Base-by-base conservation (phyloP, 2,329 filamentous ascomycete species). In the Colletotrichum trifolii region DNA sequence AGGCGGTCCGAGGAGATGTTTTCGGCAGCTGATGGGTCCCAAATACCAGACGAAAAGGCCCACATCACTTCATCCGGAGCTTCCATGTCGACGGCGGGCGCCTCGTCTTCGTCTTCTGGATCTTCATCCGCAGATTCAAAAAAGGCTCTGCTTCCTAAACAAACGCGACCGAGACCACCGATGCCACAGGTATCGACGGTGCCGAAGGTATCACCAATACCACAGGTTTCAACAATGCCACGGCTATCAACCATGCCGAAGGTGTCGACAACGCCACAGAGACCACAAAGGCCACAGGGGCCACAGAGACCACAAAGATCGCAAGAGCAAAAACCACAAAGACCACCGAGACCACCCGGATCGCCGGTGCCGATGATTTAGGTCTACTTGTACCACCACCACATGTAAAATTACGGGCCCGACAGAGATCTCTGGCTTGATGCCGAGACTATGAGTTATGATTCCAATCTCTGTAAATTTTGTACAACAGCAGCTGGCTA, bases 81-180 rank as follows among this genome's bases (percentile, higher is more conserved):
- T 10, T 66, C 63, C 9, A 57, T 63, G 59, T 56, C 63, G 3
- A 66, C 63, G 3, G 58, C 58, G 7, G 63, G 58, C 11, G 63
- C 52, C 7, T 62, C 58, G 2, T 63, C 47, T 4, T 47, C 52
- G 12, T 53, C 58, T 0, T 62, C 56, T 15, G 56, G 47, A n/a
- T 59, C 56, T 50, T 54, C 59, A 13, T 53, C 63, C 6, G 53
- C n/a, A 17, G 62, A 61, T n/a, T 62, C 52, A 8, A 47, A 53
- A n/a, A 63, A 53, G 17, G 49, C 47, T 6, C 33, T 66, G 12
- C 8, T 63, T 15, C 2, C 13, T 8, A 48, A 39, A 9, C n/a
- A 11, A 38, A 17, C 15, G 33, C 17, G 33, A 7, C 10, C 13
- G n/a, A 17, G 33, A 2, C 9, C 17, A 8, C 43, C 43, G 13